A percentile compares a stretch with the other conserved stretches of the same genome.
These are phyloP conservation scores for Aspergillus spinulosporus DNA, from an alignment of 2,329 filamentous ascomycete genomes.

Conservation along the genomic window DNA sequence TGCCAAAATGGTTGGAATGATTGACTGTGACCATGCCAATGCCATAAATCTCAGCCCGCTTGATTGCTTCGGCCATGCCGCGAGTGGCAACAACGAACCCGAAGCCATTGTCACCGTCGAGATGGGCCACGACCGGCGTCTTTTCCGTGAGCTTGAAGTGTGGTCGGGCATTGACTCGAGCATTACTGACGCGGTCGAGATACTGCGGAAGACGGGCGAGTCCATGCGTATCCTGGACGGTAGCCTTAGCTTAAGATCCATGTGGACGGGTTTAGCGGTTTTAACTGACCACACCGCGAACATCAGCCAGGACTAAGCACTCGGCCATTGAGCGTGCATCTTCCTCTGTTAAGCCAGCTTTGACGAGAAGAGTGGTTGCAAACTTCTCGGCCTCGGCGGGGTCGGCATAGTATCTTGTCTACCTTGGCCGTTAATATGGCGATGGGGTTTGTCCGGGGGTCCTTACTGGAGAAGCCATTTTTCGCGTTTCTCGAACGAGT, in stretches of 20 bases:
- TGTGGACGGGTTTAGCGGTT: not conserved
- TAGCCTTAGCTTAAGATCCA: not conserved
- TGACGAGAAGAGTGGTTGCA: conserved; percentile 23
- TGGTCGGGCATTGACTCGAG: conserved; percentile 64
- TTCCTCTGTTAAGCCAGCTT: conserved; percentile 56
- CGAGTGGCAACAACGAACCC: conserved; percentile 69
- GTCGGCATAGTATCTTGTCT: conserved; percentile 6
- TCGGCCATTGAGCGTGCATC: conserved; percentile 64
- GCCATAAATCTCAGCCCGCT: conserved; percentile 63
- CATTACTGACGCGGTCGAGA: conserved; percentile 68
- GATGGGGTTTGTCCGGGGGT: not conserved
- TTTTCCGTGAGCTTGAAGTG: conserved; percentile 59
- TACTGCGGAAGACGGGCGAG: conserved; percentile 77
- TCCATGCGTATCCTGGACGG: conserved; percentile 65
- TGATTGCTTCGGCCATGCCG: conserved; percentile 67
- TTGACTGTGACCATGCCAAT: conserved; percentile 75
- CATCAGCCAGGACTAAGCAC: conserved; percentile 71
- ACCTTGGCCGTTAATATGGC: not conserved
- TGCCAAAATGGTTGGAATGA: conserved; percentile 80
- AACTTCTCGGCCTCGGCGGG: conserved; percentile 6
- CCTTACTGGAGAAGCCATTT: not conserved
- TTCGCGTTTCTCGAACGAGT: too few species aligned
- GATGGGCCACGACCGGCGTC: conserved; percentile 70
- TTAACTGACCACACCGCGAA: conserved; percentile 61
- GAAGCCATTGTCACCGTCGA: conserved; percentile 70